A percentile compares a stretch with the other conserved stretches of the same genome.
These are phyloP conservation scores for Allodekkera sacchari DNA, from an alignment of 805 yeast species.

Conservation along the genomic window DNA sequence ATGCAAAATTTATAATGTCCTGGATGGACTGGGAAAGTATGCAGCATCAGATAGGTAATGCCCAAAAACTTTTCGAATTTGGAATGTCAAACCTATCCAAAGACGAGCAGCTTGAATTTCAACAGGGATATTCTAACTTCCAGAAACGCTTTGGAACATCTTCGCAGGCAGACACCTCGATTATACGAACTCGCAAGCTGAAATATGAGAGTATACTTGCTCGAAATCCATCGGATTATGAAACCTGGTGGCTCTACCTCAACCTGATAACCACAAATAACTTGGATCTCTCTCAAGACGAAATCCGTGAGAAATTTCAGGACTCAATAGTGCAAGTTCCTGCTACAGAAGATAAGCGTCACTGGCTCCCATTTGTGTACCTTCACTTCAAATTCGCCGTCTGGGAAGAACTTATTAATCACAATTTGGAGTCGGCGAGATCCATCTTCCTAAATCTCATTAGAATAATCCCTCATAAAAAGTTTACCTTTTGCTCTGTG, in stretches of 20 bases:
- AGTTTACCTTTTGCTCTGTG: conserved; percentile 59
- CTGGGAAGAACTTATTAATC: conserved; percentile 44
- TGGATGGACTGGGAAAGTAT: conserved; percentile 72
- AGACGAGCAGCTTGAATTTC: conserved; percentile 27
- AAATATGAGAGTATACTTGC: conserved; percentile 43
- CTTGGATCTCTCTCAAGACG: conserved; percentile 16
- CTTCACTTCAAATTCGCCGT: conserved; percentile 63
- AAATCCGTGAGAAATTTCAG: conserved; percentile 31
- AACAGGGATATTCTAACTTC: conserved; percentile 42
- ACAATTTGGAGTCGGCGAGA: conserved; percentile 39
- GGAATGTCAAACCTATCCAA: conserved; percentile 34
- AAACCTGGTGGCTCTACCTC: conserved; percentile 76
- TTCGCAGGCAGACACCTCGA: conserved; percentile 43
- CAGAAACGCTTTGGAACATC: conserved; percentile 58
- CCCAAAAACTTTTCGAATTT: conserved; percentile 46
- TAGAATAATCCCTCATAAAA: conserved; percentile 44
- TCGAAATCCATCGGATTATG: conserved; percentile 50
- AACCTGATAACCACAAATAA: conserved; percentile 36
- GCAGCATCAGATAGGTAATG: conserved; percentile 53
- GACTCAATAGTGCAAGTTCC: conserved; percentile 37
- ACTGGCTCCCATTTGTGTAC: conserved; percentile 65
- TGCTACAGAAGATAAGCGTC: conserved; percentile 8
- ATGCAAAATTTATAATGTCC: conserved; percentile 30
- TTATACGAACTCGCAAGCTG: conserved; percentile 44
- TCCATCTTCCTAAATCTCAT: conserved; percentile 42